Evolutionary conservation across 257 asterid genomes (phyloP).

Genomic region (Catharanthus roseus): DNA sequence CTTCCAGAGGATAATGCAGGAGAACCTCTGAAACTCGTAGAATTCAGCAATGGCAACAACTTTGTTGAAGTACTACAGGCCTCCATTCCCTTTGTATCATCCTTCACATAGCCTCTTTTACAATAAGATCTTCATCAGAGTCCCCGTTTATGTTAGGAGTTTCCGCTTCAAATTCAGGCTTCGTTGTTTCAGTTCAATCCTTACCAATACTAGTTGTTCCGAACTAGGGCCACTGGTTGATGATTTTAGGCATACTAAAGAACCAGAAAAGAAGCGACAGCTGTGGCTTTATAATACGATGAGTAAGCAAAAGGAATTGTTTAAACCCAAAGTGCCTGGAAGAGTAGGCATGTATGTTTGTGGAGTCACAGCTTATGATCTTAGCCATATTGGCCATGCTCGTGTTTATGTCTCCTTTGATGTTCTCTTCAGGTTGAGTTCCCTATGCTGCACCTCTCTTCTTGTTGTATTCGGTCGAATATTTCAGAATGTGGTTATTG

Average conservation of each 20-base stretch:
- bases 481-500: not conserved
- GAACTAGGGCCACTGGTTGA: not conserved
- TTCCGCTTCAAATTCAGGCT: conserved; percentile 18
- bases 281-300: conserved; percentile 83
- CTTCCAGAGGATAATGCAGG: conserved; percentile 6
- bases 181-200: conserved; percentile 28
- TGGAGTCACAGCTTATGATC: conserved; percentile 95
- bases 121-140: not conserved
- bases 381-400: conserved; percentile 97
- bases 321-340: conserved; percentile 64
- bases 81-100: conserved; percentile 28
- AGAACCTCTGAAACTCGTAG: conserved; percentile 2
- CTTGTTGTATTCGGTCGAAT: not conserved
- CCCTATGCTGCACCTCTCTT: not conserved
- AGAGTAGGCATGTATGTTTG: conserved; percentile 94
- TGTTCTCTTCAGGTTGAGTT: conserved; percentile 62
- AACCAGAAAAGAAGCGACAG: not conserved
- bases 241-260: not conserved
- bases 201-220: not conserved
- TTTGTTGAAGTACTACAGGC: conserved; percentile 39
- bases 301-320: conserved; percentile 71
- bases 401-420: conserved; percentile 93
- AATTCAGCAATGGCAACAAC: conserved; percentile 23
- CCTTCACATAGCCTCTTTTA: conserved; percentile 13
- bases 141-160: not conserved